Base-by-base conservation (phyloP, 208 protist genomes). In the Crithidia expoeki region DNA sequence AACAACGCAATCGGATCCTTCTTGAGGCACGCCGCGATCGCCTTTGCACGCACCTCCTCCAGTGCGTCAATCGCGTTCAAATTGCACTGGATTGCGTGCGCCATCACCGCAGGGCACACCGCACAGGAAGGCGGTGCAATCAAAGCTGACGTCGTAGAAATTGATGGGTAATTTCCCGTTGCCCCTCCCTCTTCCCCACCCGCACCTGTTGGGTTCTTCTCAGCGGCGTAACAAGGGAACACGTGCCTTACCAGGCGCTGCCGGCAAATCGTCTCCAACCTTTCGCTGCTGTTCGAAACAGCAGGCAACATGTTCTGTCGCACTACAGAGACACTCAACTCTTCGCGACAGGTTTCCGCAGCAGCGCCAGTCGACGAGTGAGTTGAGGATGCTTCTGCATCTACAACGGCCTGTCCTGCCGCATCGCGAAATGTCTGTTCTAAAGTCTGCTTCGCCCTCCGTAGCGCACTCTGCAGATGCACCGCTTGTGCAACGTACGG, bases 1-100 rank as follows among this genome's bases (percentile, higher is more conserved):
- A 94, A 68, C 32, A 94, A 63, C 2, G 64, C 82, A 3, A 74
- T 53, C 1, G 73, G 33, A 51, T 92, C 81, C 44, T 72, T 80
- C 51, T 73, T 81, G 10, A 84, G 42, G 61, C 86, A 92, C 30
- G 86, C 86, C 32, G 77, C 74, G 14, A 92, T 72, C 17, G 83
- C 86, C n/a, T 65, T 44, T 27, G 53, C 46, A 2, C 86, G 68
- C 16, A 61, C 50, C 21, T 69, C 47, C 59, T 89, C 83, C 44
- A 92, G 36, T 44, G 38, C 34, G 12, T 79, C 72, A 56, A 89
- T 85, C 9, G 73, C 68, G 19, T 72, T 57, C 28, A 85, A 67
- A 44, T 86, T 89, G 32, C 82, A 58, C 55, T 81, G 72, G 0
- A 93, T 33, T 3, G 80, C 81, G 42, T 73, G 55, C 7, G 81